These are phyloP conservation scores for Suillus discolor DNA, from an alignment of 768 basidiomycete species.

Conservation along the genomic window DNA sequence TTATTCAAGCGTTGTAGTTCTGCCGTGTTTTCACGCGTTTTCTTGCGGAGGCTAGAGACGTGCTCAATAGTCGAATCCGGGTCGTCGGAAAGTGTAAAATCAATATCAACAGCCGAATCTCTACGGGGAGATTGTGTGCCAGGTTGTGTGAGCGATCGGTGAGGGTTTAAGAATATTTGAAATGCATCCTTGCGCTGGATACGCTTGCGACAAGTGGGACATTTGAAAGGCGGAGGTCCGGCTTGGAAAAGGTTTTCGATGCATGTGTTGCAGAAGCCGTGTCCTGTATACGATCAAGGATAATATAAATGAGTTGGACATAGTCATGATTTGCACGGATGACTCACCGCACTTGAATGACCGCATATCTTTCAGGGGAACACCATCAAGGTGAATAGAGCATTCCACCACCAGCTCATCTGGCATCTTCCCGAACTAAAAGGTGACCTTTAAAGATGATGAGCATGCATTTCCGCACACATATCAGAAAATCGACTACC, in stretches of 20 bases:
- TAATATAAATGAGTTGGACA: constrained; percentile 16
- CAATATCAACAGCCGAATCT: constrained; percentile 4
- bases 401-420: constrained; percentile 30
- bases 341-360: constrained; percentile 33
- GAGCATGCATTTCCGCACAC: constrained; percentile 1
- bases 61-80: not conserved
- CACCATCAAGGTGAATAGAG: constrained; percentile 33
- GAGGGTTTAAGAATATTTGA: constrained; percentile 28
- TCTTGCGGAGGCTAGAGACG: constrained; percentile 10
- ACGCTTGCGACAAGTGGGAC: constrained; percentile 34
- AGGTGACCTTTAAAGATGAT: constrained; percentile 1
- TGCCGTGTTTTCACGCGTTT: not conserved
- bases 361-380: constrained; percentile 28
- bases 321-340: constrained; percentile 2
- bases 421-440: constrained; percentile 11
- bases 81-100: constrained; percentile 6
- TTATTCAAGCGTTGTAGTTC: constrained; percentile 7
- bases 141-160: constrained; percentile 15
- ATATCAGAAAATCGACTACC: constrained; percentile 5
- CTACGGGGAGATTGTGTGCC: not conserved
- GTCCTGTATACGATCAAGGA: constrained; percentile 24
- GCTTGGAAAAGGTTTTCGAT: constrained; percentile 23
- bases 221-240: constrained; percentile 14
- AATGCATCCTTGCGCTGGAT: constrained; percentile 29
- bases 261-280: constrained; percentile 35